Percentiles rank a stretch among this genome's conserved stretches.
Evolutionary conservation across 176 grass and related monocot species (phyloP).

Genomic region (Oryza meyeriana): DNA sequence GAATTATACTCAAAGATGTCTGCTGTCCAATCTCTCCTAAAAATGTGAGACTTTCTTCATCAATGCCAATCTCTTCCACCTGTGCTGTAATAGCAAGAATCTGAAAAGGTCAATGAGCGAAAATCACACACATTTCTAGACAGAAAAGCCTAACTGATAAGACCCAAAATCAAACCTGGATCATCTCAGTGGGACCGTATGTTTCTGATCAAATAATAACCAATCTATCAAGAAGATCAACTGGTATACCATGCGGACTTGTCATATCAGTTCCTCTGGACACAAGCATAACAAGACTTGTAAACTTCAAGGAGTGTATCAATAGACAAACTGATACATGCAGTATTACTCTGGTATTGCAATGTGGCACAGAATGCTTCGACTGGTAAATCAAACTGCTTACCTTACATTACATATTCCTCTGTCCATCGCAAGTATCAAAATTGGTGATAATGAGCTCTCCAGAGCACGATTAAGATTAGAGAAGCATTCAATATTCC

Average conservation of each 20-base stretch:
- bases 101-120: slow-evolving; percentile 26
- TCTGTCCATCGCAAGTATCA: slow-evolving; percentile 91
- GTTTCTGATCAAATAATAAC: slow-evolving; percentile 93
- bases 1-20: slow-evolving; percentile 70
- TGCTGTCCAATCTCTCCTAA: slow-evolving; percentile 86
- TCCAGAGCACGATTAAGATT: slow-evolving; percentile 96
- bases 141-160: slow-evolving; percentile 24
- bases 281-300: slow-evolving; percentile 26
- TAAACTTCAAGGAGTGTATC: slow-evolving; percentile 1
- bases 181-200: slow-evolving; percentile 90
- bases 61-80: slow-evolving; percentile 91
- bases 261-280: slow-evolving; percentile 94
- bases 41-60: slow-evolving; percentile 94
- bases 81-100: slow-evolving; percentile 94
- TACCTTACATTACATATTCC: slow-evolving; percentile 97
- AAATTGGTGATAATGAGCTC: slow-evolving; percentile 81
- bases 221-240: slow-evolving; percentile 90
- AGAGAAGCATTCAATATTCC: slow-evolving; percentile 94
- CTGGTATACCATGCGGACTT: slow-evolving; percentile 91
- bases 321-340: background rate
- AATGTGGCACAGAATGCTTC: background rate
- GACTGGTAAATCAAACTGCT: slow-evolving; percentile 8
- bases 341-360: background rate
- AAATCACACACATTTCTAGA: slow-evolving; percentile 28
- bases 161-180: slow-evolving; percentile 56